Evolutionary conservation across 2,329 filamentous ascomycete genomes (phyloP).

Genomic region (Pseudocercospora crystallina): DNA sequence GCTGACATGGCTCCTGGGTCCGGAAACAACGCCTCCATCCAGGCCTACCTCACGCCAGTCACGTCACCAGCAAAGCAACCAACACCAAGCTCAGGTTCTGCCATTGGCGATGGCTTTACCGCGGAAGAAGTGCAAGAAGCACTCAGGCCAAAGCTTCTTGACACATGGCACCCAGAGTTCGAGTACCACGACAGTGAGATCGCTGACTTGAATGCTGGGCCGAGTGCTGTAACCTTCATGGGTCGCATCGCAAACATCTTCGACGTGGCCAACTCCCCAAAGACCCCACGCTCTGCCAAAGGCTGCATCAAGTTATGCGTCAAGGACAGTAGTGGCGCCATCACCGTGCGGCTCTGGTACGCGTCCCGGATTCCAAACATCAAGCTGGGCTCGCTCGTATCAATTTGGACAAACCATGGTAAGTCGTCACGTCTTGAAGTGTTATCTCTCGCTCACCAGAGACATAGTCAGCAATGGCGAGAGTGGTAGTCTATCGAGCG

Average conservation of each 20-base stretch:
- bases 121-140: constrained; percentile 41
- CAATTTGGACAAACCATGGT: constrained; percentile 57
- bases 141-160: constrained; percentile 19
- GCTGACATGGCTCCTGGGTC: too few relatives aligned
- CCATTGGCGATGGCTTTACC: constrained; percentile 55
- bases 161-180: constrained; percentile 50
- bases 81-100: constrained; percentile 15
- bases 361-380: constrained; percentile 42
- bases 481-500: constrained; percentile 41
- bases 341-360: constrained; percentile 57
- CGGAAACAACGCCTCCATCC: constrained; percentile 39
- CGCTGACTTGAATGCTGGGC: constrained; percentile 50
- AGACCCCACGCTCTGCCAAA: constrained; percentile 46
- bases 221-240: constrained; percentile 51
- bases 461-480: constrained; percentile 47
- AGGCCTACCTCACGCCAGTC: constrained; percentile 41
- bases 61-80: constrained; percentile 26
- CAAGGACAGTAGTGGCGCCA: constrained; percentile 56
- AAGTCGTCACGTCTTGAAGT: constrained; percentile 2
- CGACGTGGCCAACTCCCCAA: constrained; percentile 44
- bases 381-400: constrained; percentile 55
- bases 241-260: constrained; percentile 59
- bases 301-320: constrained; percentile 56
- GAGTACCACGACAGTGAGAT: constrained; percentile 50
- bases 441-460: constrained; percentile 3